Base-by-base conservation (phyloP, 306 rosid genomes). In the Cucumis cinereus region DNA sequence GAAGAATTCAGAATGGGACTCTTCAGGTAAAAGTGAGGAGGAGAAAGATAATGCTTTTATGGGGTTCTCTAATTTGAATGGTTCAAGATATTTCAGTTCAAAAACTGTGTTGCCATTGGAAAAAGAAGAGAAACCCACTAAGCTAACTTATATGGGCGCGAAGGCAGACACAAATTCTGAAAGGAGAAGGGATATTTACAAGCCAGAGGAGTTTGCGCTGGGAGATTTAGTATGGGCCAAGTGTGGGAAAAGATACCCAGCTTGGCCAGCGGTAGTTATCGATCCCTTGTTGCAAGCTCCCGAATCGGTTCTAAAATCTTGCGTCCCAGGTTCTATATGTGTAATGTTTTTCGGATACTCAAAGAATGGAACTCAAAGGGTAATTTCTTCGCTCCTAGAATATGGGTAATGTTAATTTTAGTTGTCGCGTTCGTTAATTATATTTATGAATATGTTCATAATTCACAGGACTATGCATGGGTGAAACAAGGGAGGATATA, bases 151-250 rank as follows among this genome's bases (percentile, higher is more conserved):
- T 72, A 86, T 81, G 57, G 86, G 75, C 68, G 74, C 58, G 15
- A 84, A 83, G 63, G 45, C 45, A 57, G 75, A 71, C 52, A 79
- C 41, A 70, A 82, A 80, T 75, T 64, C 62, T 70, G 90, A 36
- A 19, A 92, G 79, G 80, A 85, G 83, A 81, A 92, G 81, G 36
- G 90, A 94, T 26, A 17, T 86, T 41, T 94, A 89, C 62, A 92
- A 81, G 81, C 93, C 89, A 1, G 90, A 84, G 83, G 97, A 94
- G 77, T 94, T 94, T 82, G 85, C 96, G 57, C 80, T 90, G 86
- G 99, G 97, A 8, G 97, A 92, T 77, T 82, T 94, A 47, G 96
- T 94, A 78, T 94, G 99, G 99, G 99, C 97, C 0, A 94, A 92
- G 84, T 90, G 90, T 82, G 99, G 99, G 73, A 87, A 90, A 87